Conservation (phyloP, 345 rosid species). For the Luvunga scandens region DNA sequence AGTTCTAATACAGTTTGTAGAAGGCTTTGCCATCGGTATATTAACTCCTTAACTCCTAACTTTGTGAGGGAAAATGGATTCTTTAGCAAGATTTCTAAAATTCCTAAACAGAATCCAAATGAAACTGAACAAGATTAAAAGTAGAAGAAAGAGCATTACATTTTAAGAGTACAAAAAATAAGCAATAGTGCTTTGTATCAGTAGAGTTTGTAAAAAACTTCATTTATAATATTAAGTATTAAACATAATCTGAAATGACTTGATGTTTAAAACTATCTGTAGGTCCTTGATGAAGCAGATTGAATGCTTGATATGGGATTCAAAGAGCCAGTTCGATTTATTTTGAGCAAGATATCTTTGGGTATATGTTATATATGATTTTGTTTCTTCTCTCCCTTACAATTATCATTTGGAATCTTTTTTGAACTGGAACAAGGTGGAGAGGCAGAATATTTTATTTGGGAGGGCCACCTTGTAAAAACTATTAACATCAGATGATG, state of each 20-base stretch:
- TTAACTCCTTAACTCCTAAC: neutral
- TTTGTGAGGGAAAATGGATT: neutral
- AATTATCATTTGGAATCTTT: neutral
- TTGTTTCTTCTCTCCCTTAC: neutral
- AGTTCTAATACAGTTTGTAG: neutral
- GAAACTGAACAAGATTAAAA: neutral
- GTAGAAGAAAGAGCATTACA: neutral
- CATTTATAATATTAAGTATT: neutral
- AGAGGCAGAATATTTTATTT: neutral
- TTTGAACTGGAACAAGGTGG: neutral
- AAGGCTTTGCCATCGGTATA: neutral
- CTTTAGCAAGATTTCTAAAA: neutral
- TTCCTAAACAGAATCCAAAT: neutral
- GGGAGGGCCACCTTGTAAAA: neutral
- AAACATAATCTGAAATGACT: neutral
- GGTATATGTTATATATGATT: constrained; percentile 40
- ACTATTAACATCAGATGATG: neutral
- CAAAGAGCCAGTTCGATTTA: constrained; percentile 82
- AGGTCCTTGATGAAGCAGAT: constrained; percentile 99
- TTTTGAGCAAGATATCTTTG: constrained; percentile 72
- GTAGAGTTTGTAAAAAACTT: neutral
- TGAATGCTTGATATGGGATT: constrained; percentile 99
- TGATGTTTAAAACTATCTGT: constrained; percentile 12
- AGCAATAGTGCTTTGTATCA: neutral
- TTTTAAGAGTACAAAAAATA: too few relatives aligned